A percentile compares a stretch with the other conserved stretches of the same genome.
Conservation (phyloP, 2,329 filamentous ascomycete genomes). For the Penicillium occitanis region DNA sequence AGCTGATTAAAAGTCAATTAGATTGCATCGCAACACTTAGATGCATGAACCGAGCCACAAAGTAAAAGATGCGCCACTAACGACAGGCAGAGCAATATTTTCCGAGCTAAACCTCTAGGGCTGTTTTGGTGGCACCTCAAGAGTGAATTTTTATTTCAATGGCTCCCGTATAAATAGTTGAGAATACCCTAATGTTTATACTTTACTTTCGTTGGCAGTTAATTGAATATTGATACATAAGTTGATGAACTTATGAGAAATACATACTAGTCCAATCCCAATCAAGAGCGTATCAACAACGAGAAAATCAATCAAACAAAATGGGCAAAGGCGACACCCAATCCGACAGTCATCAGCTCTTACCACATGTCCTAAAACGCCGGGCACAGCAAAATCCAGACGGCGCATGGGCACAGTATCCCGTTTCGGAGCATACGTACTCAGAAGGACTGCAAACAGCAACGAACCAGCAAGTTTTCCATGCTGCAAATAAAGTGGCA, state of each 20-base stretch:
- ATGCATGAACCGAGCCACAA: not conserved
- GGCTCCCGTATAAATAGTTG: not conserved
- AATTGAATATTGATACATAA: not conserved
- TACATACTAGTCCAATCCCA: not conserved
- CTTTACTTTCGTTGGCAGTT: not conserved
- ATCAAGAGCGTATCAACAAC: not conserved
- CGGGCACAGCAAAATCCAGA: slow-evolving; percentile 14
- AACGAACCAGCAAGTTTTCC: slow-evolving; percentile 7
- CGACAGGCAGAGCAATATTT: not conserved
- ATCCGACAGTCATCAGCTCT: slow-evolving; percentile 11
- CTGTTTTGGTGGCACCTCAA: not conserved
- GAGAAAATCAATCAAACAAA: not conserved
- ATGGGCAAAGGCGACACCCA: slow-evolving; percentile 18
- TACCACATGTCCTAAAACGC: slow-evolving; percentile 7
- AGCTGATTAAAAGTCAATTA: not conserved
- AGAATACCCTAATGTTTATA: not conserved
- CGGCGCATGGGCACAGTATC: slow-evolving; percentile 18
- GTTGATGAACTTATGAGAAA: not conserved
- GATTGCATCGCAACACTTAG: not conserved
- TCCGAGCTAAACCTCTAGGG: not conserved
- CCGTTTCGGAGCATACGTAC: slow-evolving; percentile 14
- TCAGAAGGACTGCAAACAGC: slow-evolving; percentile 10
- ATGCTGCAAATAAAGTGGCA: slow-evolving; percentile 15
- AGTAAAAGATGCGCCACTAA: not conserved
- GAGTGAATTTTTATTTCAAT: not conserved